These are phyloP conservation scores for Yamadazyma phyllophila DNA, from an alignment of 805 yeast species.

Conservation along the genomic window DNA sequence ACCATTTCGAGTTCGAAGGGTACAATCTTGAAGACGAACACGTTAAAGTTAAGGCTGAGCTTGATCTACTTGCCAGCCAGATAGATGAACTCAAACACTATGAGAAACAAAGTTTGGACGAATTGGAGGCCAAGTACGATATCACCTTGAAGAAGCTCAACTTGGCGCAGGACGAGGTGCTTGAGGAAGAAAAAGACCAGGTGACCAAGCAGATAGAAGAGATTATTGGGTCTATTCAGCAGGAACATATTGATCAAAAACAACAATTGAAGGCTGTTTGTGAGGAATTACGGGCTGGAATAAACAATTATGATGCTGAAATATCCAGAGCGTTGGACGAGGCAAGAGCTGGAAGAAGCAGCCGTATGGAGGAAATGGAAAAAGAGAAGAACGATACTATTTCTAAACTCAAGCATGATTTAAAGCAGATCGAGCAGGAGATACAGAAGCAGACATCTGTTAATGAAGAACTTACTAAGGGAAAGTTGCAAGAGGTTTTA, in stretches of 20 bases:
- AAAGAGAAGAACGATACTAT: conserved; percentile 4
- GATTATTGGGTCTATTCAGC: conserved; percentile 32
- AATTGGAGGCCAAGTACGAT: conserved; percentile 23
- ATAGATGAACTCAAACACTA: conserved; percentile 27
- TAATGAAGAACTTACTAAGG: neutral
- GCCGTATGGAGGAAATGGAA: conserved; percentile 4
- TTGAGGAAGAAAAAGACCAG: conserved; percentile 26
- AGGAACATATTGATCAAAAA: conserved; percentile 28
- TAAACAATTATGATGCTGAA: conserved; percentile 6
- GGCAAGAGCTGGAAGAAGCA: conserved; percentile 1
- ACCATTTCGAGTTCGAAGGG: conserved; percentile 35
- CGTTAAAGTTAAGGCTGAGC: conserved; percentile 35
- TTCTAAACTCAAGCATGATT: conserved; percentile 10
- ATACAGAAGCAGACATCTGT: neutral
- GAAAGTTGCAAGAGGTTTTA: neutral
- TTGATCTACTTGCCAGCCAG: conserved; percentile 32
- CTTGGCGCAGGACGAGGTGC: conserved; percentile 19
- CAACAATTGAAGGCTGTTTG: conserved; percentile 14
- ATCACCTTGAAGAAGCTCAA: conserved; percentile 21
- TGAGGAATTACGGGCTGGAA: conserved; percentile 14
- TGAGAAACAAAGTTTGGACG: conserved; percentile 22
- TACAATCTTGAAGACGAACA: conserved; percentile 32
- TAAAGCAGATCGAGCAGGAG: neutral
- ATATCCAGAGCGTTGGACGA: conserved; percentile 2
- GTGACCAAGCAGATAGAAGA: conserved; percentile 35